Conservation (phyloP, 305 asterid species). For the Coffea humblotiana region DNA sequence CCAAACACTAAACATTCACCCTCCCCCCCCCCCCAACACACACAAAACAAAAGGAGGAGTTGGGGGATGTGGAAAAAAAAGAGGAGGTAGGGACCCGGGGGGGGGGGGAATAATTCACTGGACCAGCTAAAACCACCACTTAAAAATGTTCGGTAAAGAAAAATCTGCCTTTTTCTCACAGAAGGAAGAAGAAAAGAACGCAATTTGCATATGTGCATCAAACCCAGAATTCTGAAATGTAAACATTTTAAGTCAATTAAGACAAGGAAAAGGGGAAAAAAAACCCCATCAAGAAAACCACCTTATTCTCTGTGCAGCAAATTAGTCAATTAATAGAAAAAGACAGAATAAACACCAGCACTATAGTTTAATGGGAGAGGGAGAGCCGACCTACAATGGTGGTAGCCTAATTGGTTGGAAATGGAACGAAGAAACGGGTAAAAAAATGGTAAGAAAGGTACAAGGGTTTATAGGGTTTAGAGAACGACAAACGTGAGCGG, state of each 20-base stretch:
- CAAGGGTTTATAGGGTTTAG: slow-evolving; percentile 8
- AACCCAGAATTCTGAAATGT: not conserved
- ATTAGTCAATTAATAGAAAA: too few species aligned
- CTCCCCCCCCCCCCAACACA: too few species aligned
- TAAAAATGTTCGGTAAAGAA: too few species aligned
- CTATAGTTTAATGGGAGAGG: not conserved
- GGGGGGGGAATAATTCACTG: not conserved
- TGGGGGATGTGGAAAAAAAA: too few species aligned
- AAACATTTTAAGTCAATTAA: not conserved
- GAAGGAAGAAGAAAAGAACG: not conserved
- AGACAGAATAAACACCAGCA: too few species aligned
- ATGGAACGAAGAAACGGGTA: not conserved
- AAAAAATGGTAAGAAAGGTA: not conserved
- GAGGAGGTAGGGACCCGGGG: too few species aligned
- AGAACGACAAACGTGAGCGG: not conserved
- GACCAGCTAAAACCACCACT: not conserved
- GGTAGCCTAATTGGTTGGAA: not conserved
- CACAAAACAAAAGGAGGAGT: not conserved
- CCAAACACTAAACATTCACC: not conserved
- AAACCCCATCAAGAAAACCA: not conserved
- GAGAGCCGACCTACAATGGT: not conserved
- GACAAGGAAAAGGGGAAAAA: not conserved
- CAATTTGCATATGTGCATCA: not conserved
- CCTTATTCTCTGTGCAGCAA: not conserved
- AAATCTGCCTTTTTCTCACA: too few species aligned